Percentiles rank a stretch among this genome's conserved stretches.
Evolutionary conservation across 2,329 filamentous ascomycete species (phyloP).

Genomic region (Phaeosphaeriaceae sp.): DNA sequence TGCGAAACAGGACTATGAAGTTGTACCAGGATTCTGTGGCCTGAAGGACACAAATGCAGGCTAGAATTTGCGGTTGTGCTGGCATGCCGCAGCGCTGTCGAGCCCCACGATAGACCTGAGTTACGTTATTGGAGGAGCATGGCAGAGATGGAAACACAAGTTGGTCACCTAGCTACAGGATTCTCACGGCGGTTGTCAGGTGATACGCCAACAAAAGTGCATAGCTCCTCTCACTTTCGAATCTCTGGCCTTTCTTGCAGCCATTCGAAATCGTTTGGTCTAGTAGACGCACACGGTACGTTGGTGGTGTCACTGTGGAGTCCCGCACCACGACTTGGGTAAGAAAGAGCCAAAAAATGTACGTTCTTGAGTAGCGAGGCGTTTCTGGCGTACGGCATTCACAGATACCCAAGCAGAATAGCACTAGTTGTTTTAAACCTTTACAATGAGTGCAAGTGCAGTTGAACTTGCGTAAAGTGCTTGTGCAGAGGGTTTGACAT

Average conservation of each 20-base stretch:
- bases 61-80: conserved; percentile 4
- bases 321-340: not conserved
- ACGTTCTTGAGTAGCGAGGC: conserved; percentile 5
- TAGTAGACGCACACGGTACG: not conserved
- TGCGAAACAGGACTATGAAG: conserved; percentile 40
- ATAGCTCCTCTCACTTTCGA: not conserved
- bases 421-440: not conserved
- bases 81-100: conserved; percentile 2
- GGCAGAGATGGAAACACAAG: not conserved
- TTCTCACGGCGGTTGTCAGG: not conserved
- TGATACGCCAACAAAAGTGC: not conserved
- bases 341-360: conserved; percentile 1
- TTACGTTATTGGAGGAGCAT: not conserved
- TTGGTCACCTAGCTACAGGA: not conserved
- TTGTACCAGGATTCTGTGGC: conserved; percentile 26
- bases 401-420: not conserved
- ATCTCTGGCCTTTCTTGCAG: conserved; percentile 1
- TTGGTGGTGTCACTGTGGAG: not conserved
- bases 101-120: not conserved
- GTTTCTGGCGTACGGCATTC: not conserved
- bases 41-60: not conserved
- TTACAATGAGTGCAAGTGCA: not conserved
- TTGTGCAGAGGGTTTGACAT: too few species aligned
- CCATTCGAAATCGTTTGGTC: not conserved
- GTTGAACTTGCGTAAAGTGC: not conserved